Evolutionary conservation across 257 asterid species (phyloP), one percentile per base, ranked within the genome.

Genomic region (Solanum arcanum): DNA sequence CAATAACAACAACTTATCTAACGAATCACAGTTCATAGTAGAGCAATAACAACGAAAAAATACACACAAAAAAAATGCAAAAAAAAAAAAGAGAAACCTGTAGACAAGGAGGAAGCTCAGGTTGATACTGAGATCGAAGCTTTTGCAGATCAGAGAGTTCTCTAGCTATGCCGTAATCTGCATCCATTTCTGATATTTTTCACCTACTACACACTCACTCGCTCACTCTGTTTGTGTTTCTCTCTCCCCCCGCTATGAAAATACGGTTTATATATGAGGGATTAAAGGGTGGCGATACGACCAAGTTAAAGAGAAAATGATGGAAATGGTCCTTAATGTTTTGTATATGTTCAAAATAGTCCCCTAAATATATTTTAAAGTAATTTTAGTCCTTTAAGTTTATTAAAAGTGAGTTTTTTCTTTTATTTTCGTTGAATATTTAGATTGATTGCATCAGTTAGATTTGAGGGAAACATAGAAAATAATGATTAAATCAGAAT

Each of bases 21-120:
- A 68, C 6, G 25, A 77, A 44, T 42, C 33, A 44, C 31, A 73
- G 18, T 37, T 73, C 29, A 37, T 73, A 37, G 5, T 73, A 37
- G 7, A 72, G 25, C 46, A 33, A 18, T 3, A 7, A n/a, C 21
- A n/a, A n/a, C 21, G 27, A 41, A 76, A 15, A 20, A 42, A 42
- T 14, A n/a, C 83, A 42, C 5, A 10, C n/a, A n/a, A n/a, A 37
- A 21, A 37, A 39, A 39, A 20, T 0, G 0, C 10, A 16, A 52
- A 52, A 49, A 49, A 15, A 46, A 46, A 7, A 6, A n/a, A 9
- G 18, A 18, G 23, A 41, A 13, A 96, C 99, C 98, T 96, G 96
- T 86, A 96, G 99, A 91, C 98, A 96, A 21, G 99, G 99, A 62
- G 99, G 99, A 72, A 96, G 96, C 42, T 92, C 91, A 1, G 99